Conservation (phyloP, 208 protist genomes). For the Entamoeba moshkovskii region DNA sequence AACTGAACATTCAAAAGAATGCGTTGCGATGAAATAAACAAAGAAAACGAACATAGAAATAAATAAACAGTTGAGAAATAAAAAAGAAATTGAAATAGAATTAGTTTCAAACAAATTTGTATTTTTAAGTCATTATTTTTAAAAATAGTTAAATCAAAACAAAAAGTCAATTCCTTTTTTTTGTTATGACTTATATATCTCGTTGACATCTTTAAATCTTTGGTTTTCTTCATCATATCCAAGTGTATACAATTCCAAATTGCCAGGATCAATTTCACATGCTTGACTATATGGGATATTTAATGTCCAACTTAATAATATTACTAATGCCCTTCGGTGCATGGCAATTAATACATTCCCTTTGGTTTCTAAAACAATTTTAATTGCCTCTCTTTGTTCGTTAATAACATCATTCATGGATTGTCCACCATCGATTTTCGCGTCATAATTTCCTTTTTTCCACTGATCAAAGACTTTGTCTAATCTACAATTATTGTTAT, state of each 20-base stretch:
- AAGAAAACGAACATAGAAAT: no score
- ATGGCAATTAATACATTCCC: background rate
- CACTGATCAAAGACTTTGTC: background rate
- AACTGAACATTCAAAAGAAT: background rate
- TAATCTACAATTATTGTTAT: background rate
- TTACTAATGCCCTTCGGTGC: background rate
- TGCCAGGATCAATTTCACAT: background rate
- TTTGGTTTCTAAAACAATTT: background rate
- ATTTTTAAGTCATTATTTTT: no score
- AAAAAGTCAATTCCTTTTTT: no score
- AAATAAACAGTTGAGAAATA: no score
- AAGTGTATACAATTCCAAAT: background rate
- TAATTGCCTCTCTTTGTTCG: background rate
- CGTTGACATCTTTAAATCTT: no score
- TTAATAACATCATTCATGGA: background rate
- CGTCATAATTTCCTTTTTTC: background rate
- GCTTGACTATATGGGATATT: background rate
- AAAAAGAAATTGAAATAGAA: no score
- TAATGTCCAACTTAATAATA: background rate
- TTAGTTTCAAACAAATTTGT: no score
- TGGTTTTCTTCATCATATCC: no score
- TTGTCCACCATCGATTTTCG: background rate
- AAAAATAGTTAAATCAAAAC: no score
- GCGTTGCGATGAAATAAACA: no score
- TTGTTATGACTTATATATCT: no score